phyloP scores from a whole-genome alignment of 1,284 basidiomycete genomes.

The Apiotrichum domesticum region DNA sequence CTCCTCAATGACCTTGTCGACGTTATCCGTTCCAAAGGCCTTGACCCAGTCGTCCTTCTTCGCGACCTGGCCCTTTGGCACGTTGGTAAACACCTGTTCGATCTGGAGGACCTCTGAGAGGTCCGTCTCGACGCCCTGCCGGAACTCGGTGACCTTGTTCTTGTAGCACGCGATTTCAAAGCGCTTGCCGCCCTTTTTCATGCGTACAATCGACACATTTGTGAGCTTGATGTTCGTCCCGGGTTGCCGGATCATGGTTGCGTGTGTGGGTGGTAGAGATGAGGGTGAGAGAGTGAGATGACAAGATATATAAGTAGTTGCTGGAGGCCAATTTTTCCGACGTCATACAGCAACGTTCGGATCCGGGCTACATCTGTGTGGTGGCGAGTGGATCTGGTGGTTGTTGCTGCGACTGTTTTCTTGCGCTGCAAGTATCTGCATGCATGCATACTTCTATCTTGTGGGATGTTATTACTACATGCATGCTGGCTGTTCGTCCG shows the following conservation, averaged over 20 bases:
- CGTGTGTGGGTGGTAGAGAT: background rate
- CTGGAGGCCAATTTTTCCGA: background rate
- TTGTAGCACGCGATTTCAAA: slow-evolving; percentile 99
- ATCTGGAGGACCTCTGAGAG: slow-evolving; percentile 96
- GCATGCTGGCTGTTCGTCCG: no score
- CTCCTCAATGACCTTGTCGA: slow-evolving; percentile 73
- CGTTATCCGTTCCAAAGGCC: slow-evolving; percentile 73
- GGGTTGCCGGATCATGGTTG: slow-evolving; percentile 16
- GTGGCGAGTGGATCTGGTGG: no score
- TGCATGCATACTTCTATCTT: no score
- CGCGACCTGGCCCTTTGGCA: slow-evolving; percentile 91
- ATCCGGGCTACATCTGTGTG: no score
- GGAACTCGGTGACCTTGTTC: slow-evolving; percentile 97
- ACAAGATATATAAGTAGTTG: no score
- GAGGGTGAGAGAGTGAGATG: background rate
- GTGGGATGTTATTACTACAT: no score
- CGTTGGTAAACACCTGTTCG: slow-evolving; percentile 91
- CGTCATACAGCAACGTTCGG: background rate
- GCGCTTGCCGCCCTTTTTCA: slow-evolving; percentile 94
- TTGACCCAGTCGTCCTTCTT: slow-evolving; percentile 85
- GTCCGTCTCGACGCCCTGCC: slow-evolving; percentile 87
- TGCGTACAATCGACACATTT: slow-evolving; percentile 89
- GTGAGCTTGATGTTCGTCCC: slow-evolving; percentile 55
- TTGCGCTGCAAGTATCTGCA: no score
- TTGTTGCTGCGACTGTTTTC: no score